Percentiles rank a stretch among this genome's conserved stretches.
Evolutionary conservation across 2,329 filamentous ascomycete species (phyloP).

Genomic region (Diaporthe eres): DNA sequence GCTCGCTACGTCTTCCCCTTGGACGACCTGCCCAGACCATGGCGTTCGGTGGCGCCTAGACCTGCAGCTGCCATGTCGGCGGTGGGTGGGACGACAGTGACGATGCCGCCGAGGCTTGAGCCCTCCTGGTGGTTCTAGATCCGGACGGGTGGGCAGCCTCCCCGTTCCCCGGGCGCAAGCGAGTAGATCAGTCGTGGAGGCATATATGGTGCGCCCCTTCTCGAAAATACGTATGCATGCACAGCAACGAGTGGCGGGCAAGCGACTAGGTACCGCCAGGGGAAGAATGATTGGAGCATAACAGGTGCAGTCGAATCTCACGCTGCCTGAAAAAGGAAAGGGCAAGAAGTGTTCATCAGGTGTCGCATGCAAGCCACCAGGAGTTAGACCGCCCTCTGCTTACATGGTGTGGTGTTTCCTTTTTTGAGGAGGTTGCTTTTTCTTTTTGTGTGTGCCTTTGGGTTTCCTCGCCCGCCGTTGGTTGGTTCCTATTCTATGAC

Average conservation of each 20-base stretch:
- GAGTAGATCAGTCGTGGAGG: neutral
- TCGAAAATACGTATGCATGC: neutral
- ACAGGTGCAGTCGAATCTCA: neutral
- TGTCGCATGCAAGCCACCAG: slow-evolving; percentile 3
- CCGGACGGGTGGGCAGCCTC: neutral
- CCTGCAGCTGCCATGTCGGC: slow-evolving; percentile 5
- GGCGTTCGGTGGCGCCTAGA: neutral
- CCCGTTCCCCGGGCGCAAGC: neutral
- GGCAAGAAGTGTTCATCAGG: neutral
- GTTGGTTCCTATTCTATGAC: neutral
- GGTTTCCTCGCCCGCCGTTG: neutral
- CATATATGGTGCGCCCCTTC: neutral
- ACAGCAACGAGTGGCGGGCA: neutral
- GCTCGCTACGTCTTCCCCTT: neutral
- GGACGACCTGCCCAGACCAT: neutral
- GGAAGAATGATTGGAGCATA: neutral
- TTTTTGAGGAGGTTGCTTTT: neutral
- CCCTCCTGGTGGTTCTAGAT: neutral
- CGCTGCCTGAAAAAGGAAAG: neutral
- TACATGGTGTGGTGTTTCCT: neutral
- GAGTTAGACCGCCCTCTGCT: neutral
- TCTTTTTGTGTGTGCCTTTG: too few relatives aligned
- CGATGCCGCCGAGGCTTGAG: neutral
- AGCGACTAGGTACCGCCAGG: neutral
- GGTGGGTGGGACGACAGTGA: neutral